These are phyloP conservation scores for Agaricus subrufescens DNA, from an alignment of 768 basidiomycete genomes.

Conservation along the genomic window DNA sequence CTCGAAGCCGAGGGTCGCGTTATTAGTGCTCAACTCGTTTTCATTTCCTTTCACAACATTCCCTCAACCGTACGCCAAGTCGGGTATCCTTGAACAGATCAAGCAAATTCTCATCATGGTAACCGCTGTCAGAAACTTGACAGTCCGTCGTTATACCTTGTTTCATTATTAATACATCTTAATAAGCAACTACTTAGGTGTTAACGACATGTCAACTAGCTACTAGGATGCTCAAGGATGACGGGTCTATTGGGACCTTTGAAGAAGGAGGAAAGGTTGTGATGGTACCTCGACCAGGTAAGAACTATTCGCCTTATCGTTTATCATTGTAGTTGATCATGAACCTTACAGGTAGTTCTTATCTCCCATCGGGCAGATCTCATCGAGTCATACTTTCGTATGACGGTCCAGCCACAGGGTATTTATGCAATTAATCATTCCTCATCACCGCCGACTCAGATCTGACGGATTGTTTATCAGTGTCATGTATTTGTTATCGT, in stretches of 20 bases:
- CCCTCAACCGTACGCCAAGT: conserved; percentile 33
- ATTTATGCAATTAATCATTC: neutral
- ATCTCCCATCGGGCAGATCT: conserved; percentile 33
- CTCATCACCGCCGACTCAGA: neutral
- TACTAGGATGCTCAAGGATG: conserved; percentile 59
- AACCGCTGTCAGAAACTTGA: conserved; percentile 42
- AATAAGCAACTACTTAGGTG: conserved; percentile 18
- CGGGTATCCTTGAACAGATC: conserved; percentile 42
- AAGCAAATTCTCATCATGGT: conserved; percentile 48
- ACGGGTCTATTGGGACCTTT: conserved; percentile 63
- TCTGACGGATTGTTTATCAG: neutral
- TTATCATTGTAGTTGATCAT: neutral
- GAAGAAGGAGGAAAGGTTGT: conserved; percentile 59
- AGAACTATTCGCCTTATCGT: conserved; percentile 3
- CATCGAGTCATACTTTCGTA: conserved; percentile 33
- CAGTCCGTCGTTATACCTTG: conserved; percentile 29
- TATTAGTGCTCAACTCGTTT: conserved; percentile 64
- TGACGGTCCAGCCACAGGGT: conserved; percentile 32
- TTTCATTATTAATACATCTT: neutral
- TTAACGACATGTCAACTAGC: conserved; percentile 66
- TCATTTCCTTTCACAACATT: conserved; percentile 60
- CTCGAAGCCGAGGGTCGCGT: conserved; percentile 43
- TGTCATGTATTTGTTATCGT: neutral
- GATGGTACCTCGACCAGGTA: conserved; percentile 66
- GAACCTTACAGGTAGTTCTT: conserved; percentile 25